Evolutionary conservation across 495 filamentous ascomycete genomes (phyloP).

Genomic region (Podospora comata): DNA sequence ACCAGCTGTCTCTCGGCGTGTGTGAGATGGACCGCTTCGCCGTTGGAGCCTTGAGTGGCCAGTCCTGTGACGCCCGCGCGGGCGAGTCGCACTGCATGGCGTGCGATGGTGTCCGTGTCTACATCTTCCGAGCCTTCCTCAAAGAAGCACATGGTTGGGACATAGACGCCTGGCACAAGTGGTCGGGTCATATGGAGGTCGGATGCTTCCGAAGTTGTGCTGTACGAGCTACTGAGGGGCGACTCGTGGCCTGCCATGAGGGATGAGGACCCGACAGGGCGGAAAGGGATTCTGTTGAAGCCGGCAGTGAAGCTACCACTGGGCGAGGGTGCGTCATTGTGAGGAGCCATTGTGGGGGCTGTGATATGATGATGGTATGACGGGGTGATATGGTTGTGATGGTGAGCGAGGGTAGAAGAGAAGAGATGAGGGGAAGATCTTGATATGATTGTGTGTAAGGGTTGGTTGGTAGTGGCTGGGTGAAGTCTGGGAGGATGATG

Average conservation of each 20-base stretch:
- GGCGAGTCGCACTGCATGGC: constrained; percentile 81
- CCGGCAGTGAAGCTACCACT: constrained; percentile 44
- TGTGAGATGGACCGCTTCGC: constrained; percentile 81
- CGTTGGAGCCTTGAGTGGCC: constrained; percentile 85
- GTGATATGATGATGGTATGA: constrained; percentile 5
- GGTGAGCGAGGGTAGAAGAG: background rate
- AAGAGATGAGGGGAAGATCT: constrained; percentile 1
- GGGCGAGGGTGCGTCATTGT: constrained; percentile 51
- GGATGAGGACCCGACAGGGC: constrained; percentile 33
- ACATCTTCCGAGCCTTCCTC: constrained; percentile 73
- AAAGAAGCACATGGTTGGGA: constrained; percentile 86
- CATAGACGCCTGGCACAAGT: constrained; percentile 77
- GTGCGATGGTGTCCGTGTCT: constrained; percentile 63
- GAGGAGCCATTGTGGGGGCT: constrained; percentile 44
- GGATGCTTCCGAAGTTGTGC: constrained; percentile 40
- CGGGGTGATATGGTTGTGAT: constrained; percentile 1
- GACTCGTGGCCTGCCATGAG: constrained; percentile 38
- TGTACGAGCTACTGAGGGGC: constrained; percentile 42
- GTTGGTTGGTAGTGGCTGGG: background rate
- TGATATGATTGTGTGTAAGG: background rate
- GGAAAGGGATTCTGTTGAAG: constrained; percentile 46
- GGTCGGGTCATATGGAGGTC: constrained; percentile 52
- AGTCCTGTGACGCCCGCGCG: constrained; percentile 74
- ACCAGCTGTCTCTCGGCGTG: constrained; percentile 70
- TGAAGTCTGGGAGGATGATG: constrained; percentile 10